Evolutionary conservation across 2,329 filamentous ascomycete species (phyloP), one percentile per base, ranked within the genome.

Genomic region (Tolypocladium cylindrosporum): DNA sequence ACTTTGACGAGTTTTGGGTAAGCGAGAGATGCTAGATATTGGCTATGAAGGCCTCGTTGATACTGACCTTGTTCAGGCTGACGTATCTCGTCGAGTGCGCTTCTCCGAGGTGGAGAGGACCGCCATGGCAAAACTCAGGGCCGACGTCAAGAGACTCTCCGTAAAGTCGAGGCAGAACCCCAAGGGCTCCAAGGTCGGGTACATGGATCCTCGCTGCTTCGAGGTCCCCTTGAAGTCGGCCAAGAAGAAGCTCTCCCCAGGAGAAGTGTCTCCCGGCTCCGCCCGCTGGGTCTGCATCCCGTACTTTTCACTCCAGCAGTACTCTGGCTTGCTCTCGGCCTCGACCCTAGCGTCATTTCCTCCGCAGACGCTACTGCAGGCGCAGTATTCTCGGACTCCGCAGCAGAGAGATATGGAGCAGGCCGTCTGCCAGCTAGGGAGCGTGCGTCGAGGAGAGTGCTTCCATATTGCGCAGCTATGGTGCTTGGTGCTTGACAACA

Each of bases 391-490:
- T 1, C 67, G 73, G 4, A 72, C 68, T 7, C 65, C 66, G 4
- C 65, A 69, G 34, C 67, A 72, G 39, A 68, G 77, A 55, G 77
- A 80, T 43, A 73, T 79, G 74, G 65, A 72, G 34, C 78, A 80
- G 61, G 77, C 74, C 3, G 73, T 79, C 10, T 74, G 77, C 55
- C 71, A 72, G 56, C 64, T 73, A 16, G 68, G 68, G 1, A 67
- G 69, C 45, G 70, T 68, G 3, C 68, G 68, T 0, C 61, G 67
- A 11, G 71, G 68, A 1, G 63, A 72, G 21, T 80, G 76, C 56
- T 79, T 78, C 57, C 77, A 80, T 57, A 73, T 80, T 51, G 68
- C 74, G 1, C 78, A 80, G 61, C 57, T 79, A 11, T 80, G 78
- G 78, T 76, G 72, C 59, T 61, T 80, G 6, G 66, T 78, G 8